Conservation (phyloP, 208 protist genomes). For the Leishmania mexicana region DNA sequence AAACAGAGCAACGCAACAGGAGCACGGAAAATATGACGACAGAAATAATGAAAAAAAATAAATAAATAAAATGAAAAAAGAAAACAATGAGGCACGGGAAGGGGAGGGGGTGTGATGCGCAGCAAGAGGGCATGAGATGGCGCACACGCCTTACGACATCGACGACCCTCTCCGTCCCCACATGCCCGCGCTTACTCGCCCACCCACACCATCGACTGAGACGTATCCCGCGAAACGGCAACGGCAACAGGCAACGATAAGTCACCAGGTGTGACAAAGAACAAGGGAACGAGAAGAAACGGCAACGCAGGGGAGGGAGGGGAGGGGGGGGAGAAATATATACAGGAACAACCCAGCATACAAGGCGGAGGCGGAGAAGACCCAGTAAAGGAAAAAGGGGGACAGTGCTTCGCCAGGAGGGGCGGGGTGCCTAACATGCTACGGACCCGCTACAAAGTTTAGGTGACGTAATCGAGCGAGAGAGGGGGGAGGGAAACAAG, state of each 20-base stretch:
- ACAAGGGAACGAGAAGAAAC: background rate
- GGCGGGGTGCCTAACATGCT: background rate
- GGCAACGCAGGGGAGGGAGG: slow-evolving; percentile 4
- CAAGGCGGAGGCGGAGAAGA: background rate
- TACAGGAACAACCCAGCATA: background rate
- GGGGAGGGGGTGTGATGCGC: background rate
- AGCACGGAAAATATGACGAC: background rate
- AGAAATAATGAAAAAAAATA: background rate
- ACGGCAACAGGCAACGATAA: background rate
- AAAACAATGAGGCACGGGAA: too few relatives aligned
- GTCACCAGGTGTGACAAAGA: background rate
- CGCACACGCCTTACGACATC: background rate
- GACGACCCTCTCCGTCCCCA: background rate
- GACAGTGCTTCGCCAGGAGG: background rate
- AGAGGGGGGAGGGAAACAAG: background rate
- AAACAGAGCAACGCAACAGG: background rate
- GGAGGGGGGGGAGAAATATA: background rate
- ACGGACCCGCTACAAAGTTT: background rate
- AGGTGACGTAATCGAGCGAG: background rate
- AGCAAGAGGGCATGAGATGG: background rate
- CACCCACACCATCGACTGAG: background rate
- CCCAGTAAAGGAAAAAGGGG: background rate
- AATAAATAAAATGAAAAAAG: background rate
- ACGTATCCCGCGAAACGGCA: background rate
- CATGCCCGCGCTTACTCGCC: background rate